Percentiles rank a stretch among this genome's conserved stretches.
Conservation (phyloP, 1,284 basidiomycete genomes). For the Macrocystidia cucumis region DNA sequence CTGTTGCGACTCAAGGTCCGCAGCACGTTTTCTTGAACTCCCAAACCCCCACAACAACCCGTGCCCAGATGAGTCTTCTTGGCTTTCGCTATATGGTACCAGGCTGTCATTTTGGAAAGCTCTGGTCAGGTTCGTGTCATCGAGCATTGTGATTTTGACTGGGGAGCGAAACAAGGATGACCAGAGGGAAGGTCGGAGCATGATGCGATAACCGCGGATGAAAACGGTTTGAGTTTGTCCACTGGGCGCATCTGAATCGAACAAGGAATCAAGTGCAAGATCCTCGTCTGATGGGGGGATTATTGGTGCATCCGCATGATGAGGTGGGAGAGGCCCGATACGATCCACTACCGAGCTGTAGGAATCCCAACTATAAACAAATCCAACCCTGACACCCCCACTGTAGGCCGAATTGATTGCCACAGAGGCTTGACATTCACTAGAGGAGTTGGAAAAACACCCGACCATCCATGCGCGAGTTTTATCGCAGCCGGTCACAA, state of each 20-base stretch:
- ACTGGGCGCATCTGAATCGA: conserved; percentile 6
- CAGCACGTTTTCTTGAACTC: too few relatives aligned
- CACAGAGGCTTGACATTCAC: conserved; percentile 8
- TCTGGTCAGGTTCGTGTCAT: conserved; percentile 6
- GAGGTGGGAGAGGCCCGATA: conserved; percentile 1
- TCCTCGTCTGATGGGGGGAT: conserved; percentile 1
- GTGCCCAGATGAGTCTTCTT: conserved; percentile 1
- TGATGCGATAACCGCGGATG: conserved; percentile 15
- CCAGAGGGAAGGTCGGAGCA: conserved; percentile 8
- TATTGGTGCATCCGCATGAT: conserved; percentile 4
- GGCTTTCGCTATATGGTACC: conserved; percentile 1
- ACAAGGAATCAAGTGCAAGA: conserved; percentile 7
- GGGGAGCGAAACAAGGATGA: conserved; percentile 5
- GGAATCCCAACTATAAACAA: conserved; percentile 10
- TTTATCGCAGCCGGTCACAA: conserved; percentile 20
- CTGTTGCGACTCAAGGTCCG: too few relatives aligned
- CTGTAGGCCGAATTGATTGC: conserved; percentile 6
- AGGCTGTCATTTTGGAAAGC: conserved; percentile 9
- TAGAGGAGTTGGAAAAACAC: conserved; percentile 9
- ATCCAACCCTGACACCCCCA: conserved; percentile 4
- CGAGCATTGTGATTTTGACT: too few relatives aligned
- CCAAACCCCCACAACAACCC: not conserved
- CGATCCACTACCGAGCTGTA: conserved; percentile 7
- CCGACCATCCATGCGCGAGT: conserved; percentile 11
- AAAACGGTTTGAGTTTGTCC: conserved; percentile 14